A percentile compares a stretch with the other conserved stretches of the same genome.
Evolutionary conservation across 2,329 filamentous ascomycete genomes (phyloP).

Genomic region (Bertia moriformis): DNA sequence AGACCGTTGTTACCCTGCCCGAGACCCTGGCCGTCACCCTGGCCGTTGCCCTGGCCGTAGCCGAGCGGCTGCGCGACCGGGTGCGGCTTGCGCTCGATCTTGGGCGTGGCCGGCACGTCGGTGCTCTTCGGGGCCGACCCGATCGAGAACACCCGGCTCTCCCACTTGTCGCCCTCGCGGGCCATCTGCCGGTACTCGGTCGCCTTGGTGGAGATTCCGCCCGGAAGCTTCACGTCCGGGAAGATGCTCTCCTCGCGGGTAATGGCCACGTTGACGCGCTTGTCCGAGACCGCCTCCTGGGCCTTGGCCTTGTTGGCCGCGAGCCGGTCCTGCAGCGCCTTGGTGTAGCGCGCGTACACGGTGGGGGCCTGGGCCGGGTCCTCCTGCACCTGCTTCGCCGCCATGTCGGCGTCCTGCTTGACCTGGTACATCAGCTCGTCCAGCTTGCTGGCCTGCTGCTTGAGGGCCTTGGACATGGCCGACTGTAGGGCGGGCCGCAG

Average conservation of each 20-base stretch:
- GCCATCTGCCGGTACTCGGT: constrained; percentile 85
- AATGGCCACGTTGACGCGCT: constrained; percentile 68
- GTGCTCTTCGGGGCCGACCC: constrained; percentile 61
- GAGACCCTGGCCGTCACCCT: too few species aligned
- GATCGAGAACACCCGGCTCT: constrained; percentile 83
- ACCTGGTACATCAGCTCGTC: constrained; percentile 37
- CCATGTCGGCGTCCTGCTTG: constrained; percentile 32
- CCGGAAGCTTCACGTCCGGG: constrained; percentile 71
- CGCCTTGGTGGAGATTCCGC: constrained; percentile 82
- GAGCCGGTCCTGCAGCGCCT: constrained; percentile 59
- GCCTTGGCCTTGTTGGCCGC: constrained; percentile 68
- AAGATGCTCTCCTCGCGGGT: constrained; percentile 82
- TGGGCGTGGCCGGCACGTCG: constrained; percentile 40
- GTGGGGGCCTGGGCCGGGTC: constrained; percentile 64
- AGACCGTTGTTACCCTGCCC: too few species aligned
- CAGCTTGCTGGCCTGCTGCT: constrained; percentile 62
- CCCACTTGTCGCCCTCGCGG: constrained; percentile 79
- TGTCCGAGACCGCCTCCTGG: constrained; percentile 38
- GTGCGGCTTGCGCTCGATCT: not conserved
- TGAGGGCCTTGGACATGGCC: constrained; percentile 77
- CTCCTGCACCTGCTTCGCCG: constrained; percentile 46
- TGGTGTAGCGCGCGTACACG: constrained; percentile 74
- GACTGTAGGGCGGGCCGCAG: constrained; percentile 80
- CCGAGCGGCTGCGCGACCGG: constrained; percentile 13
- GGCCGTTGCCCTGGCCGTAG: constrained; percentile 15